Percentiles rank a stretch among this genome's conserved stretches.
These are phyloP conservation scores for Cytidiella melzeri DNA, from an alignment of 768 basidiomycete genomes.

Conservation along the genomic window DNA sequence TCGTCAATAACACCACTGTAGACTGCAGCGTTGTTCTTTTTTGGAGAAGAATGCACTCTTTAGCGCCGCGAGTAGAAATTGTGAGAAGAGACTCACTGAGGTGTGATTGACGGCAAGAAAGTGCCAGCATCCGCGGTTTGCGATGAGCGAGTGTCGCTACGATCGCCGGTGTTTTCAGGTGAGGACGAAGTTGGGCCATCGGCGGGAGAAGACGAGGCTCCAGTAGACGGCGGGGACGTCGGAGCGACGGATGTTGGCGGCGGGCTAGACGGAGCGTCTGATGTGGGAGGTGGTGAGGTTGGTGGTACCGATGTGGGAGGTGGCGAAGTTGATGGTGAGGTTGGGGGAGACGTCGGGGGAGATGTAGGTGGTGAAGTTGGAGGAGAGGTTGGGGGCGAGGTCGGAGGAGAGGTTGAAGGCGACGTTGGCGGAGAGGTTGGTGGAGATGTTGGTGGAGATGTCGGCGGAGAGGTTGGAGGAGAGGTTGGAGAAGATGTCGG, in stretches of 20 bases:
- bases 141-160: no score
- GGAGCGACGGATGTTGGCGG: conserved; percentile 4
- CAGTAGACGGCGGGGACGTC: conserved; percentile 14
- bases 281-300: conserved; percentile 7
- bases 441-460: conserved; percentile 4
- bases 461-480: conserved; percentile 8
- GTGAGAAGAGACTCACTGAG: conserved; percentile 6
- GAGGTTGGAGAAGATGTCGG: conserved; percentile 11
- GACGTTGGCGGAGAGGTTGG: conserved; percentile 4
- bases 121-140: neutral
- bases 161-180: conserved; percentile 10
- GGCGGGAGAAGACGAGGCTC: conserved; percentile 17
- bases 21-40: conserved; percentile 22
- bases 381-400: conserved; percentile 13
- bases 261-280: conserved; percentile 1
- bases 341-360: conserved; percentile 16
- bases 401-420: conserved; percentile 6
- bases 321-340: conserved; percentile 14
- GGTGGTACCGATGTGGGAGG: conserved; percentile 8
- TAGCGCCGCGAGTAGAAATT: neutral
- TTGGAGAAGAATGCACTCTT: no score
- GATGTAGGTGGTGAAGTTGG: conserved; percentile 16
- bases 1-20: conserved; percentile 52
- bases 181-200: no score
- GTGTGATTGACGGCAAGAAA: conserved; percentile 1